A percentile compares a stretch with the other conserved stretches of the same genome.
Evolutionary conservation across 345 rosid genomes (phyloP).

Genomic region (Hypericum androsaemum): DNA sequence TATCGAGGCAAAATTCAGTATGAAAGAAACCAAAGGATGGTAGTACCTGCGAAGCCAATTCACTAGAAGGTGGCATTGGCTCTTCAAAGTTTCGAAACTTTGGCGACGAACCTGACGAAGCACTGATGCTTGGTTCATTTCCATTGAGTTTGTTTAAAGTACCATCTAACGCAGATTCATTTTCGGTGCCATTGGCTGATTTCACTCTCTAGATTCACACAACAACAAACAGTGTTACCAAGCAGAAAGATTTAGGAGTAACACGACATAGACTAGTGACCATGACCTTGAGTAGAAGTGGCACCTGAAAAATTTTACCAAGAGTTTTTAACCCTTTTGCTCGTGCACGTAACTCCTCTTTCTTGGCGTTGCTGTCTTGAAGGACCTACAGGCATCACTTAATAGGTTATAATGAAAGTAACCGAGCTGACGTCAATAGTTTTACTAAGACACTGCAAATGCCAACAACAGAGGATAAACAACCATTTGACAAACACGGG

Average conservation of each 20-base stretch:
- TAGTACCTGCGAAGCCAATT: constrained; percentile 46
- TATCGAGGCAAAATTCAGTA: not conserved
- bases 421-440: constrained; percentile 6
- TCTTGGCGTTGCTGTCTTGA: constrained; percentile 73
- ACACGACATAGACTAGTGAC: not conserved
- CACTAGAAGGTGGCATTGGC: constrained; percentile 35
- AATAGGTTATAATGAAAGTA: constrained; percentile 16
- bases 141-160: constrained; percentile 42
- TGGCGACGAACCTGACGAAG: constrained; percentile 41
- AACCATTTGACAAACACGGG: constrained; percentile 96
- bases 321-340: constrained; percentile 91
- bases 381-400: constrained; percentile 58
- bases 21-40: not conserved
- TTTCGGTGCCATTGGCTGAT: constrained; percentile 51
- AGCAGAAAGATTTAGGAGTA: not conserved
- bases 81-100: constrained; percentile 30
- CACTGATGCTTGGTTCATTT: constrained; percentile 28
- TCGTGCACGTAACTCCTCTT: constrained; percentile 83
- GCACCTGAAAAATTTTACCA: constrained; percentile 92
- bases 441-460: constrained; percentile 12
- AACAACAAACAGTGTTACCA: constrained; percentile 3
- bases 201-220: constrained; percentile 45
- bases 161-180: constrained; percentile 28
- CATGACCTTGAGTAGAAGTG: not conserved
- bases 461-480: constrained; percentile 21